Conservation (phyloP, 148 eudicot species). For the Fallopia convolvulus region DNA sequence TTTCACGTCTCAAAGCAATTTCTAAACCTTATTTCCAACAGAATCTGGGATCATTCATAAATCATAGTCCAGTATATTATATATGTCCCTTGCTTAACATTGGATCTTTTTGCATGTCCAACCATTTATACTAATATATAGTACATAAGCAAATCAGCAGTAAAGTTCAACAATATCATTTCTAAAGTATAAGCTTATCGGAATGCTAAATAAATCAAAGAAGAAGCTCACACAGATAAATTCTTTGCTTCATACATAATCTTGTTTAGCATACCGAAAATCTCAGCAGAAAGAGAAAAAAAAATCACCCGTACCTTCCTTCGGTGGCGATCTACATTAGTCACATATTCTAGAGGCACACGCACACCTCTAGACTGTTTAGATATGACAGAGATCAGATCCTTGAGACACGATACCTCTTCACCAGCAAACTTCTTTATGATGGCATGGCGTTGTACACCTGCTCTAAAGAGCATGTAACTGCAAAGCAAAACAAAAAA, state of each 20-base stretch:
- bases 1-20: no score
- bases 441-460: constrained; percentile 95
- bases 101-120: not conserved
- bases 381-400: constrained; percentile 59
- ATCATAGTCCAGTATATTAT: no score
- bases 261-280: not conserved
- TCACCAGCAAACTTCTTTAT: constrained; percentile 82
- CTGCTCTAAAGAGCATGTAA: constrained; percentile 89
- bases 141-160: not conserved
- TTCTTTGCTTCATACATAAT: not conserved
- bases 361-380: constrained; percentile 75
- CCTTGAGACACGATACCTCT: constrained; percentile 64
- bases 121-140: not conserved
- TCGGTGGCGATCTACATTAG: constrained; percentile 69
- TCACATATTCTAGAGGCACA: constrained; percentile 84
- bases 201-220: not conserved
- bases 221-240: not conserved
- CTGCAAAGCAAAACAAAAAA: constrained; percentile 26
- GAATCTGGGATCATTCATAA: no score
- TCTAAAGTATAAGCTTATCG: not conserved
- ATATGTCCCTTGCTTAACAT: not conserved
- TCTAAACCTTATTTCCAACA: no score
- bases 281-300: constrained; percentile 5
- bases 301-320: constrained; percentile 50
- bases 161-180: not conserved